phyloP scores from a whole-genome alignment of 495 filamentous ascomycete species.

The Lichina pygmaea region DNA sequence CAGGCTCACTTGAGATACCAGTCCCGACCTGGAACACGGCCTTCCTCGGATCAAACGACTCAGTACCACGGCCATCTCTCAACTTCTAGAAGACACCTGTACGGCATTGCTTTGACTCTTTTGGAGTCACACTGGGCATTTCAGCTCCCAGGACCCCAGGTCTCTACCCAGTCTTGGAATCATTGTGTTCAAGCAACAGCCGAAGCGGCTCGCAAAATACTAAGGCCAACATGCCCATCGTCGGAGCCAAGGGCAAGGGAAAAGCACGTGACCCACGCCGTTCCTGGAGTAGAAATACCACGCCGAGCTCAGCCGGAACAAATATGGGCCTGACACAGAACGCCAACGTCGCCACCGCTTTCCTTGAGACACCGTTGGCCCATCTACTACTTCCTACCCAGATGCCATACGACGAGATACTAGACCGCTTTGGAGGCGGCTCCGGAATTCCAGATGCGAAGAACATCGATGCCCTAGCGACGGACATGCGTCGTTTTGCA shows the following conservation, averaged over 20 bases:
- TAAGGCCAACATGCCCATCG: slow-evolving; percentile 1
- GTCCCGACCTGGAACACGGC: too few relatives aligned
- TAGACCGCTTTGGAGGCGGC: slow-evolving; percentile 35
- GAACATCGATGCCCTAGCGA: slow-evolving; percentile 38
- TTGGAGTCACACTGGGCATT: too few relatives aligned
- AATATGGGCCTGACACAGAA: slow-evolving; percentile 20
- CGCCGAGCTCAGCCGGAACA: slow-evolving; percentile 36
- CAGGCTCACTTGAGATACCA: too few relatives aligned
- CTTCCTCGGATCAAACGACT: too few relatives aligned
- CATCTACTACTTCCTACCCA: slow-evolving; percentile 29
- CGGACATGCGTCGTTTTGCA: slow-evolving; percentile 35
- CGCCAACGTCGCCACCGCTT: slow-evolving; percentile 33
- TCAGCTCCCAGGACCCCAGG: too few relatives aligned
- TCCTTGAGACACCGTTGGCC: slow-evolving; percentile 12
- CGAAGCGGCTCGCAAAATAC: too few relatives aligned
- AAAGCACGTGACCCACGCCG: slow-evolving; percentile 30
- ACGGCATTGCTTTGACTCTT: too few relatives aligned
- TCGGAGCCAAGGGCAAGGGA: slow-evolving; percentile 4
- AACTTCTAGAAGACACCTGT: too few relatives aligned
- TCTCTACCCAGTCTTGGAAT: too few relatives aligned
- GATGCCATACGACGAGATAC: slow-evolving; percentile 42
- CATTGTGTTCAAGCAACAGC: too few relatives aligned
- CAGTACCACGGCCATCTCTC: too few relatives aligned
- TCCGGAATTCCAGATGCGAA: slow-evolving; percentile 47
- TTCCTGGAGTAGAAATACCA: slow-evolving; percentile 67